Base-by-base conservation (phyloP, 352 stramenopile species). In the Phytophthora sp. region DNA sequence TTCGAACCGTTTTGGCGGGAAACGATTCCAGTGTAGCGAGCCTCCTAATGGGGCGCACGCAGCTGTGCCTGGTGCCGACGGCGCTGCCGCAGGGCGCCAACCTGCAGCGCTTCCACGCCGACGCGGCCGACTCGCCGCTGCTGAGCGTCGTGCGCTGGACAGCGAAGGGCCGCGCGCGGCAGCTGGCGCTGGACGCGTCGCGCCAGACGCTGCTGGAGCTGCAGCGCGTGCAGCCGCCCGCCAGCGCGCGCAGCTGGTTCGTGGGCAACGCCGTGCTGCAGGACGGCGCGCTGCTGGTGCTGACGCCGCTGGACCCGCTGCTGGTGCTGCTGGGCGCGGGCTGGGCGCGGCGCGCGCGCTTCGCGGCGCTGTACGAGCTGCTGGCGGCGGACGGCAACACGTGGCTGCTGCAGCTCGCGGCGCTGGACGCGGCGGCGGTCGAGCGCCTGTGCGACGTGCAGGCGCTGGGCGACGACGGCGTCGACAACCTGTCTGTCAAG, bases 211-310 rank as follows among this genome's bases (percentile, higher is more conserved):
- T 91, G 44, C 69, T 93, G 32, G 84, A 93, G 62, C 45, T 93
- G 62, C 82, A 93, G 66, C 79, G 77, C 37, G 38, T 87, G 7
- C 63, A 85, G 60, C 48, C 68, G 17, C 67, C 65, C 23, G 66
- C 63, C 28, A 77, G 87, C 52, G 60, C 74, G 45, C 69, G 82
- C 20, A 92, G 82, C 63, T 94, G 84, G 84, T 94, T 94, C 59
- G 65, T 91, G 10, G 81, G 77, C n/a, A 91, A 89, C 55, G 44
- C 68, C 49, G 87, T 93, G 38, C 46, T 85, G 28, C 78, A 91
- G 70, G 76, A 93, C 46, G 86, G 84, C 11, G 79, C 71, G 32
- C 9, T 92, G 15, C 65, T 84, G 23, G 66, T 92, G 32, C 77
- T 93, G 18, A 86, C 87, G 7, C 79, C 73, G 8, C 63, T 93